Evolutionary conservation across 2,329 filamentous ascomycete species (phyloP), one percentile per base, ranked within the genome.

Genomic region (Trichoderma citrinoviride): DNA sequence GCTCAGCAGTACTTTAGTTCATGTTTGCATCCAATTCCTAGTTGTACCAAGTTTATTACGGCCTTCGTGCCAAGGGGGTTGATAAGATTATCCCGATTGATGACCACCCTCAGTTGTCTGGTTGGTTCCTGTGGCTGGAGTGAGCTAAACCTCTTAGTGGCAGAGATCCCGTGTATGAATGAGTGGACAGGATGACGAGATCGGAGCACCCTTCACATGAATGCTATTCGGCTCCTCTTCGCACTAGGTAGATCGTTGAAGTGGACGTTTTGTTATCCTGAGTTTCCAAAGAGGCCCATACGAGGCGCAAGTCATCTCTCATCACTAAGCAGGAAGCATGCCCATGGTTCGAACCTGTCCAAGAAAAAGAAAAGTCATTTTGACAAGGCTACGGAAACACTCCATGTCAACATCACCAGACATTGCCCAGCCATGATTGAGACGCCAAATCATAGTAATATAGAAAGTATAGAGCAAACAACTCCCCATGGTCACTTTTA

Each of bases 341-440:
- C 7, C 21, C 37, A 27, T 17, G 1, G 37, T 17, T 23, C 37
- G 27, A 44, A 7, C 15, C n/a, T 7, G n/a, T 19, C 8, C 37
- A 15, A 49, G 21, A 19, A 14, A n/a, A 23, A 64, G 17, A 40
- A 44, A 29, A 21, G 47, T 55, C 64, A 61, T 65, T 61, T 50
- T 65, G 64, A 65, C 64, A 61, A 56, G 27, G 47, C 56, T 54
- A 53, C 33, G 29, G 44, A 61, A 37, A 65, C 54, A 61, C 33
- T 40, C 37, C 37, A 53, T 65, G 63, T 53, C 60, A 37, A 50
- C 56, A 49, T 33, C 56, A 61, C 56, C 29, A 14, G 14, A 14
- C 56, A 33, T 57, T 61, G 15, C 40, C 64, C 64, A 57, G 49
- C 49, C 27, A 44, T 65, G n/a, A n/a, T 56, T 37, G 12, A 37